Base-by-base conservation (phyloP, 495 filamentous ascomycete genomes). In the Neurospora sp. region DNA sequence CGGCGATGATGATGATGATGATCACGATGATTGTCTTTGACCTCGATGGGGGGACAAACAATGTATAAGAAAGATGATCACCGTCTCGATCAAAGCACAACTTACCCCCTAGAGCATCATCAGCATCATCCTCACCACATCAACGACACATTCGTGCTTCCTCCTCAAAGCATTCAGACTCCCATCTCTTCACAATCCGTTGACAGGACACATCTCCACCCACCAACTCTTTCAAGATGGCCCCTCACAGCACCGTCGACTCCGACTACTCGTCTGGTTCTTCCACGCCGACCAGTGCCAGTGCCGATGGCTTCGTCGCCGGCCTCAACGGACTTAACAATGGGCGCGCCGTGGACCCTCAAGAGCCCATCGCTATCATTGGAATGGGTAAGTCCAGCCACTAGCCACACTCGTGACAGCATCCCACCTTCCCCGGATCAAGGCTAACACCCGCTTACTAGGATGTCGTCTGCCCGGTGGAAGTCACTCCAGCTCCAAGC, bases 401-500 rank as follows among this genome's bases (percentile, higher is more conserved):
- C 12, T 12, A 20, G 9, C 39, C 35, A 65, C 53, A 37, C 3
- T 31, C 3, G 53, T 61, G 53, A 61, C 53, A 31, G 20, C 20
- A 41, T 41, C 12, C 1, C 4, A 41, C 14, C 12, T 16, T 41
- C 40, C 31, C 40, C 40, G 40, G 14, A 16, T 16, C 40, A 16
- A 41, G 14, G 14, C 71, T 70, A 73, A 73, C 72, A 16, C 40
- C 40, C 4, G 40, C 39, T 37, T 16, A 4, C 3, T 3, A 73
- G 73, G 71, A 8, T 89, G 85, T 71, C 82, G 86, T 18, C 83
- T 90, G 42, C 87, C 89, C 27, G 87, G 83, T 0, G 77, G 78
- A 39, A 82, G 84, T 8, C 80, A 71, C 22, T 82, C 74, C 39
- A 79, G 82, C 2, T 80, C 82, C 31, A 75, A 76, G 10, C 81